Percentiles rank a stretch among this genome's conserved stretches.
phyloP scores from a whole-genome alignment of 1,284 basidiomycete species.

The Fomes fomentarius region DNA sequence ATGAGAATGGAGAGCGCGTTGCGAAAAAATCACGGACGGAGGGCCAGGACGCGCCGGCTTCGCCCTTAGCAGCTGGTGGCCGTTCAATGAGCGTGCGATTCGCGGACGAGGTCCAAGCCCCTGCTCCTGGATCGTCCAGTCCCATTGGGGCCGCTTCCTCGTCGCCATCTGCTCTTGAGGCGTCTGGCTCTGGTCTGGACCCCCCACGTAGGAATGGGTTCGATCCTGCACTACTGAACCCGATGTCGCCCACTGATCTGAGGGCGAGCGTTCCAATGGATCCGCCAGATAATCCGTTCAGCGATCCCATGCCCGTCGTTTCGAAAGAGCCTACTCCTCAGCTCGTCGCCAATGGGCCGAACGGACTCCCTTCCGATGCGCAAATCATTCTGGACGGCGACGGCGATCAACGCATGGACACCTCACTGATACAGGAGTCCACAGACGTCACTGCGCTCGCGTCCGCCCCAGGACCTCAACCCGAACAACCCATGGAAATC shows the following conservation, averaged over 20 bases:
- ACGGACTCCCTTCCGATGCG: conserved; percentile 9
- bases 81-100: conserved; percentile 26
- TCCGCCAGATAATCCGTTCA: conserved; percentile 24
- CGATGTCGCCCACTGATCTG: conserved; percentile 32
- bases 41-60: conserved; percentile 34
- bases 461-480: conserved; percentile 6
- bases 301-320: not conserved
- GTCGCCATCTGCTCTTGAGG: conserved; percentile 29
- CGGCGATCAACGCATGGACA: conserved; percentile 17
- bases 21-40: conserved; percentile 61
- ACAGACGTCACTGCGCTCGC: not conserved
- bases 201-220: conserved; percentile 46
- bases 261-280: conserved; percentile 9
- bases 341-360: not conserved
- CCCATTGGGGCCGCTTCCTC: not conserved
- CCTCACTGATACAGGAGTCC: conserved; percentile 7
- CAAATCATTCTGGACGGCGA: conserved; percentile 13
- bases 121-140: not conserved
- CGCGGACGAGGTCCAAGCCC: conserved; percentile 19
- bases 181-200: not conserved
- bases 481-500: conserved; percentile 47
- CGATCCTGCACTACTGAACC: conserved; percentile 60
- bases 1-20: conserved; percentile 49
- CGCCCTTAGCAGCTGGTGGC: conserved; percentile 9
- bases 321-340: not conserved